phyloP scores from a whole-genome alignment of 1,284 basidiomycete species.

The Cryptococcus hybrid region DNA sequence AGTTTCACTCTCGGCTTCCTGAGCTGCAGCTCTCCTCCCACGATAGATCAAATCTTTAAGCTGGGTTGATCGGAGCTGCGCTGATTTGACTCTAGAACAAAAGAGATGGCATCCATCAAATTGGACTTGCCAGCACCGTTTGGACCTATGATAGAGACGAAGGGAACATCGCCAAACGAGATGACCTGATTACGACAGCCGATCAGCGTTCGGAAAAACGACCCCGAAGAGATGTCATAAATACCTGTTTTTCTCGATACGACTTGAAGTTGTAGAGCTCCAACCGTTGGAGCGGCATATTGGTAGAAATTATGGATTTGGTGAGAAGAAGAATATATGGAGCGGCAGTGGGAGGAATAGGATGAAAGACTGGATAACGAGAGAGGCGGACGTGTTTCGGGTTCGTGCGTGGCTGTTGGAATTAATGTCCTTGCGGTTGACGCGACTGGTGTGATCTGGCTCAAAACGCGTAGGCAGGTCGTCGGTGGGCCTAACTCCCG shows the following conservation, averaged over 20 bases:
- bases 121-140: constrained; percentile 99
- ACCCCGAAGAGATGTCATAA: background rate
- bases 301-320: background rate
- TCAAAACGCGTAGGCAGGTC: no score
- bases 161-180: constrained; percentile 57
- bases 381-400: no score
- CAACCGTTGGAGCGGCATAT: constrained; percentile 56
- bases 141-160: constrained; percentile 95
- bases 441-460: no score
- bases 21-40: constrained; percentile 63
- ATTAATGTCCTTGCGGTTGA: no score
- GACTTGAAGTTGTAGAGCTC: constrained; percentile 94
- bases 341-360: no score
- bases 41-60: constrained; percentile 95
- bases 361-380: no score
- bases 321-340: no score
- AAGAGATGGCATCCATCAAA: constrained; percentile 99
- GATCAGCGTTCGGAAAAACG: background rate
- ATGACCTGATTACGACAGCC: constrained; percentile 29
- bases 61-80: constrained; percentile 88
- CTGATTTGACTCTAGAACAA: constrained; percentile 93
- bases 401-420: no score
- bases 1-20: constrained; percentile 48
- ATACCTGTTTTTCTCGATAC: constrained; percentile 61
- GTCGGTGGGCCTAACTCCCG: no score